A percentile compares a stretch with the other conserved stretches of the same genome.
These are phyloP conservation scores for Polyporus tsugae DNA, from an alignment of 1,284 basidiomycete genomes.

Conservation along the genomic window DNA sequence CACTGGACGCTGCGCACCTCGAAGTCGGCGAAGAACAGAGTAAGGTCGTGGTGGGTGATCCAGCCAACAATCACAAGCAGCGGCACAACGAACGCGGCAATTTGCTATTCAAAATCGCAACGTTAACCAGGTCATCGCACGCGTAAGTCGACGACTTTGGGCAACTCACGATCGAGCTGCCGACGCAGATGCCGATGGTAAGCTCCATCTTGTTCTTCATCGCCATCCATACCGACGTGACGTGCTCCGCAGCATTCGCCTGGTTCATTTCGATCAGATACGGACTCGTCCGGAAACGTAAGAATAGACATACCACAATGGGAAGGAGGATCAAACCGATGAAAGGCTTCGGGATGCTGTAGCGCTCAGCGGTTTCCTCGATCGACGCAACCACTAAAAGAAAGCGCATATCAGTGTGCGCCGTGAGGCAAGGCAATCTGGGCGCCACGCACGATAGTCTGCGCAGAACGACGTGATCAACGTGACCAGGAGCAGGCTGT, in stretches of 20 bases:
- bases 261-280: conserved; percentile 33
- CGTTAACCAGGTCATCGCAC: background rate
- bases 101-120: conserved; percentile 64
- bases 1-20: conserved; percentile 55
- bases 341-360: conserved; percentile 84
- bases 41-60: conserved; percentile 82
- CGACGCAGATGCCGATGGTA: conserved; percentile 90
- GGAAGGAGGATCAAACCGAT: conserved; percentile 81
- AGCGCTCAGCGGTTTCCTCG: conserved; percentile 85
- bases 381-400: conserved; percentile 84
- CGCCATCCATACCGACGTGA: conserved; percentile 92
- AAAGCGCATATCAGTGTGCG: background rate
- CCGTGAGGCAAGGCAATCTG: background rate
- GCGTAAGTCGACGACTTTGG: conserved; percentile 1
- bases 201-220: conserved; percentile 89
- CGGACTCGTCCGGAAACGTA: background rate
- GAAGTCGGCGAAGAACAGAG: conserved; percentile 84
- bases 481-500: conserved; percentile 71
- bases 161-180: conserved; percentile 81
- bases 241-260: conserved; percentile 84
- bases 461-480: conserved; percentile 89
- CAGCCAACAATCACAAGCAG: conserved; percentile 86
- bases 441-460: conserved; percentile 65
- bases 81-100: conserved; percentile 88
- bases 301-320: conserved; percentile 62